Base-by-base conservation (phyloP, 2,329 filamentous ascomycete genomes). In the Geosmithia morbida region DNA sequence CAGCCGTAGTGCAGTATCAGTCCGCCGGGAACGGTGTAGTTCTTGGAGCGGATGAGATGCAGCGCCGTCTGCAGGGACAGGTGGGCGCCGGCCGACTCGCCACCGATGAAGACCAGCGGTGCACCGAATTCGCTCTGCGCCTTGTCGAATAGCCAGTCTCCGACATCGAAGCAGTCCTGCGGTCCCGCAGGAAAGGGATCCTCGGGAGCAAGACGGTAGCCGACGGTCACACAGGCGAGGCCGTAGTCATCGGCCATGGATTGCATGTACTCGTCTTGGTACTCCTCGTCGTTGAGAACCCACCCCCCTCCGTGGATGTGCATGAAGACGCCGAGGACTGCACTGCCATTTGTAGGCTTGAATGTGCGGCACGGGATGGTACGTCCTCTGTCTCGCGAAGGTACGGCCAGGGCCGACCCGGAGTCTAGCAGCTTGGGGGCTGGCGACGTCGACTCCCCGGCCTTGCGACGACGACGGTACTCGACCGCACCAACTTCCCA, bases 231-330 rank as follows among this genome's bases (percentile, higher is more conserved):
- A 10, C 75, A 70, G 1, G 70, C 69, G 44, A 94, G 69, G 17
- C 83, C 83, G 30, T 77, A 80, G 55, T 74, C 75, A 65, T 74
- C 79, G 17, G 76, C 87, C 18, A 74, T 71, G 11, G 65, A 61
- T 54, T 85, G 74, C 51, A 94, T 65, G 41, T 18, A 44, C 17
- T 20, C 17, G 30, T 49, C 48, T 16, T 22, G 37, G 7, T 19
- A 41, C 37, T 20, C 19, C 33, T 46, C 37, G 33, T 46, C 45
- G 10, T 13, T n/a, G 13, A 46, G 18, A 7, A 41, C 37, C 33
- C 33, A 46, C 6, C 45, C 45, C 19, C 45, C 45, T 6, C 45
- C 45, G 39, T 46, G 45, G 18, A 46, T 46, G 45, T 46, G 33
- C 45, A 46, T 41, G n/a, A 22, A 46, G 18, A 46, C 45, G 7